phyloP scores from a whole-genome alignment of 306 rosid species.

The Trichosanthes truncata region DNA sequence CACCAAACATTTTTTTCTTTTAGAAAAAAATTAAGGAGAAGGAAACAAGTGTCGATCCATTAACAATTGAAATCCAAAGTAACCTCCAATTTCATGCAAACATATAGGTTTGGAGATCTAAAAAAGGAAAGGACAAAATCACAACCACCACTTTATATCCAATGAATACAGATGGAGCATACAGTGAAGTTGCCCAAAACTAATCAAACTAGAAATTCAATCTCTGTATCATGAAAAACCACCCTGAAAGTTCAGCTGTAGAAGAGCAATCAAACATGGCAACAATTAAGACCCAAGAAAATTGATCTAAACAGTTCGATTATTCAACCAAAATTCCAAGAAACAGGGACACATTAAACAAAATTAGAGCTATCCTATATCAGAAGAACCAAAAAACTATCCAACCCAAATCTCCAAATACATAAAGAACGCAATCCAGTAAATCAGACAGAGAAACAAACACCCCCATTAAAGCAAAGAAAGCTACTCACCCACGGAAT shows the following conservation, averaged over 20 bases:
- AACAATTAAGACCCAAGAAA: neutral
- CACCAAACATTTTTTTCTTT: neutral
- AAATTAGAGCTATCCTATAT: neutral
- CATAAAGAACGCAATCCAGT: neutral
- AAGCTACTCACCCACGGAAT: constrained; percentile 4
- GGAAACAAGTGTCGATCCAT: neutral
- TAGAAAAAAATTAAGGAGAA: neutral
- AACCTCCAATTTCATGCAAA: neutral
- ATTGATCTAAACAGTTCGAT: neutral
- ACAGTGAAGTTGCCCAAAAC: neutral
- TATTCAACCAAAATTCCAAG: neutral
- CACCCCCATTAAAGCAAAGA: neutral
- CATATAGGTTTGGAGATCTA: neutral
- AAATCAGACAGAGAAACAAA: neutral
- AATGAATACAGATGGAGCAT: neutral
- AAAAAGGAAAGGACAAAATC: neutral
- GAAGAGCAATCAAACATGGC: neutral
- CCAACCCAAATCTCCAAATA: neutral
- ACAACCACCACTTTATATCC: neutral
- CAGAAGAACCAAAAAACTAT: neutral
- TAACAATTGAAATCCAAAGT: neutral
- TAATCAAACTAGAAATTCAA: neutral
- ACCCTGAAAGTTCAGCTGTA: neutral
- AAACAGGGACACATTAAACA: neutral
- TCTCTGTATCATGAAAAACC: neutral